These are phyloP conservation scores for Corchorus olitorius DNA, from an alignment of 345 rosid genomes.

Conservation along the genomic window DNA sequence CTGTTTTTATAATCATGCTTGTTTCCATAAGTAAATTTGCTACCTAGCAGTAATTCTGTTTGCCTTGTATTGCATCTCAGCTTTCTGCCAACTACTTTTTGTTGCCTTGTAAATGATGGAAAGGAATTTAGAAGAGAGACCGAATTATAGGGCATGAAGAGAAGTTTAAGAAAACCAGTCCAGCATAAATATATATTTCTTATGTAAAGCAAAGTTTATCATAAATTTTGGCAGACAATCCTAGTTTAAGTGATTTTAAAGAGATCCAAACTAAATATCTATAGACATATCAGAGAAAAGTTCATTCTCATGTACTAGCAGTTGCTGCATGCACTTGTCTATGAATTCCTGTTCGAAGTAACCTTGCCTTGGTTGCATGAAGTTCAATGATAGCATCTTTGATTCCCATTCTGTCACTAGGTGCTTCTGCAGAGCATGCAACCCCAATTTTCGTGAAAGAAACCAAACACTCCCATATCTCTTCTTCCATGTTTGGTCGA, in stretches of 20 bases:
- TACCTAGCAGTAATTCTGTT: no score
- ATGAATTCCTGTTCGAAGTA: not conserved
- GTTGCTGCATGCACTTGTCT: not conserved
- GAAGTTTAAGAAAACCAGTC: no score
- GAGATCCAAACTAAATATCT: not conserved
- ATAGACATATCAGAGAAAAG: not conserved
- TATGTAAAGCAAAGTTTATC: no score
- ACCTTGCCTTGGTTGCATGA: not conserved
- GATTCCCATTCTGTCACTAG: slow-evolving; percentile 2
- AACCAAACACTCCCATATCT: not conserved
- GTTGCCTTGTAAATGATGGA: no score
- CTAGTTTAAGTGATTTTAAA: not conserved
- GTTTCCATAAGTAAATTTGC: no score
- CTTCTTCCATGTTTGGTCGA: not conserved
- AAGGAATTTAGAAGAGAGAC: no score
- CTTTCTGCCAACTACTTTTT: no score
- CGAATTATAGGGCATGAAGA: no score
- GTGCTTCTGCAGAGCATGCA: slow-evolving; percentile 1
- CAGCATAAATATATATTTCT: no score
- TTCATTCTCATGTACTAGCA: not conserved
- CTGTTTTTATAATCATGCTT: no score
- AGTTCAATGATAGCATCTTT: not conserved
- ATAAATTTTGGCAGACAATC: no score
- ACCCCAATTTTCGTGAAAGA: slow-evolving; percentile 2
- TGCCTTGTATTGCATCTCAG: no score